Evolutionary conservation across 1,139 yeast genomes (phyloP), one percentile per base, ranked within the genome.

Genomic region (Geotrichum australiense): DNA sequence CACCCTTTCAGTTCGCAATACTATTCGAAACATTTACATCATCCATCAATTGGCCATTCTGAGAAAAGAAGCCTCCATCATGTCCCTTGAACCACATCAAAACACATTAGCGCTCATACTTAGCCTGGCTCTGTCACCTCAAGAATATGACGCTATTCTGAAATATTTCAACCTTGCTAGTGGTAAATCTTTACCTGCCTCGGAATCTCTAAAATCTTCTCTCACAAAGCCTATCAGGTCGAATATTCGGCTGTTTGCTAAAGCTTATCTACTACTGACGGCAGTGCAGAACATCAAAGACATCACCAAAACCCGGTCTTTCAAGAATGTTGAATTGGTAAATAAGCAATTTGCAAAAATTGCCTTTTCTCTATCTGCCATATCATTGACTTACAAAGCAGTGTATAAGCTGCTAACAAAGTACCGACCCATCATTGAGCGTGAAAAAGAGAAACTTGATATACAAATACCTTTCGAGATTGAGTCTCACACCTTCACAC

Each of bases 381-480:
- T 61, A 14, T 53, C 64, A 2, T 55, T 53, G 10, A 40, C 53
- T 12, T 62, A 59, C 50, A 52, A 60, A 28, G 44, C 50, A 8
- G 37, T 50, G 11, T 58, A 52, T 47, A 37, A 46, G 2, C 40
- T 50, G 15, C 41, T 55, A 39, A 45, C 43, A 3, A 33, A 29
- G 31, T 42, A 35, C 25, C 41, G 38, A 39, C 48, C 47, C 21
- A 35, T 23, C 37, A 18, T 32, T 14, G 22, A 11, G 28, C 23
- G 34, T 20, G 39, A 33, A 28, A 24, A 29, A 37, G 41, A 36
- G 34, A 41, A 34, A 29, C 28, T 24, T n/a, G 35, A 33, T 23
- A 28, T 40, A 37, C 43, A 37, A 29, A 41, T 40, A 23, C 47
- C 41, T 28, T 47, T 40, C 26, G 42, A 43, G 39, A 47, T 45